Percentiles rank a stretch among this genome's conserved stretches.
Conservation (phyloP, 2,329 filamentous ascomycete genomes). For the Talaromyces rugulosus region DNA sequence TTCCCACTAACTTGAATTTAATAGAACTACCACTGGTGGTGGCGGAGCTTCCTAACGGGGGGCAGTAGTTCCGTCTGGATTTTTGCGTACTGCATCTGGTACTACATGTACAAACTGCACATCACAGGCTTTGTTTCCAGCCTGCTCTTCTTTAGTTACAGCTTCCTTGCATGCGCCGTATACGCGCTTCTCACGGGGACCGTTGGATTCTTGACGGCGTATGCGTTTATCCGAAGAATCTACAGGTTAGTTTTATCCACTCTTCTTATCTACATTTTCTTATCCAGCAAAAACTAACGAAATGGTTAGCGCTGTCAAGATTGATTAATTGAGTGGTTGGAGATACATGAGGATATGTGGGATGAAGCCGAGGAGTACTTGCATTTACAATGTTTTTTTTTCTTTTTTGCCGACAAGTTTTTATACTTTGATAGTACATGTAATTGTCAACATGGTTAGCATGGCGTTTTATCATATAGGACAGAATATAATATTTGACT, state of each 20-base stretch:
- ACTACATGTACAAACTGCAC: conserved; percentile 75
- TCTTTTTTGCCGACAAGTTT: neutral
- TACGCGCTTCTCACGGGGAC: conserved; percentile 80
- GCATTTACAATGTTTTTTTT: neutral
- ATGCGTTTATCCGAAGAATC: conserved; percentile 77
- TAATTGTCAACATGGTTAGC: neutral
- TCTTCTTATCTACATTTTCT: neutral
- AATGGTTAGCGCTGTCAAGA: conserved; percentile 10
- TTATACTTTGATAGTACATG: neutral
- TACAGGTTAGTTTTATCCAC: conserved; percentile 61
- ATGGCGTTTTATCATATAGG: neutral
- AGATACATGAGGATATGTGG: neutral
- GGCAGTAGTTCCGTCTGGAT: conserved; percentile 75
- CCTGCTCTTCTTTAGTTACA: conserved; percentile 81
- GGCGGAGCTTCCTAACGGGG: conserved; percentile 79
- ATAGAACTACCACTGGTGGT: conserved; percentile 85
- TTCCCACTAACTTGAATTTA: neutral
- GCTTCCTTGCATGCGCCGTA: conserved; percentile 72
- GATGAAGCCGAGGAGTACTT: neutral
- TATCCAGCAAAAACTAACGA: neutral
- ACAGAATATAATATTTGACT: neutral
- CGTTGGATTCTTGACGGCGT: conserved; percentile 77
- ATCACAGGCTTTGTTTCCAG: conserved; percentile 75
- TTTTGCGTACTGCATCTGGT: conserved; percentile 78
- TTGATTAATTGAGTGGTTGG: conserved; percentile 7